Evolutionary conservation across 345 rosid species (phyloP).

Genomic region (Populus tremula): DNA sequence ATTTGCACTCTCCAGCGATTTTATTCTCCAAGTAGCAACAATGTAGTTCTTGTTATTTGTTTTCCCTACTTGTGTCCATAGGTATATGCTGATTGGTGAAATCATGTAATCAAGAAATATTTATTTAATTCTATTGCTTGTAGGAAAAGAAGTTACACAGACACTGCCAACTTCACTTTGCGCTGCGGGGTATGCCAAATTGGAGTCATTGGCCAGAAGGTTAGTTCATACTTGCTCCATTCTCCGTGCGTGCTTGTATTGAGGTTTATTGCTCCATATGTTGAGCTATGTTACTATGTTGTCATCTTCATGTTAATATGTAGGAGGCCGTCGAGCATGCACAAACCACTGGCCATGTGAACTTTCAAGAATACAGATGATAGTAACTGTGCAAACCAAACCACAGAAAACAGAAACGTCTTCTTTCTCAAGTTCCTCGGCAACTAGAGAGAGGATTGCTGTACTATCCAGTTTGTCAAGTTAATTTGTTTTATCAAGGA

Average conservation of each 20-base stretch:
- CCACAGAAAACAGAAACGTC: background rate
- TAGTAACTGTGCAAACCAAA: too few species aligned
- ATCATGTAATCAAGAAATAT: background rate
- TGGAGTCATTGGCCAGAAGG: slow-evolving; percentile 90
- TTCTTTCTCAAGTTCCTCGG: background rate
- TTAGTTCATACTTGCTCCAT: background rate
- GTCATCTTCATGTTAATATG: background rate
- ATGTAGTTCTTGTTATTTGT: background rate
- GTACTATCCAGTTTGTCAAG: background rate
- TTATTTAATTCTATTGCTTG: slow-evolving; percentile 3
- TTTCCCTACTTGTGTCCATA: background rate
- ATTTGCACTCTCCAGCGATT: background rate
- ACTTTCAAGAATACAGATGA: slow-evolving; percentile 64
- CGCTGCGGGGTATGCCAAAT: slow-evolving; percentile 96
- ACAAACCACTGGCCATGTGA: slow-evolving; percentile 88
- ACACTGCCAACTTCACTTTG: slow-evolving; percentile 76
- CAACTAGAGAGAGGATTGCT: background rate
- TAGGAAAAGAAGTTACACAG: slow-evolving; percentile 82
- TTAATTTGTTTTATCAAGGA: background rate
- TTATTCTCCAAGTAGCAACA: background rate
- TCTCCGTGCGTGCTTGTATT: background rate
- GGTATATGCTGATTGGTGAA: background rate
- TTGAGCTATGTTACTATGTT: background rate
- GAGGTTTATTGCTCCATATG: background rate
- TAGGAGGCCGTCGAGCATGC: slow-evolving; percentile 97